phyloP scores from a whole-genome alignment of 768 basidiomycete genomes.

The Calvatia gigantea region DNA sequence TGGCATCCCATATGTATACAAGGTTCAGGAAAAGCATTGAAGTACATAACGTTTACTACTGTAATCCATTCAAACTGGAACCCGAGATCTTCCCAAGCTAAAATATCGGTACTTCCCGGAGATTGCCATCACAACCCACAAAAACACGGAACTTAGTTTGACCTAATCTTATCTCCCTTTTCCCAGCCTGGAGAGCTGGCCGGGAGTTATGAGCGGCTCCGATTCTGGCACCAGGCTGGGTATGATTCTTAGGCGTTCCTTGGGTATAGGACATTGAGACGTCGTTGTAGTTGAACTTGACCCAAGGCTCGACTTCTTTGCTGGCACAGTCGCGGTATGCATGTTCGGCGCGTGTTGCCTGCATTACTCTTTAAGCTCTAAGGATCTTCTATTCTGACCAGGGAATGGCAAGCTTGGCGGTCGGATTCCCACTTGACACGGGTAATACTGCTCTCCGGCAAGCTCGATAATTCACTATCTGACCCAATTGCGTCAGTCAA shows the following conservation, averaged over 20 bases:
- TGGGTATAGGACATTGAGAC: neutral
- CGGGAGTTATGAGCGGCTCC: neutral
- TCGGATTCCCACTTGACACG: conserved; percentile 78
- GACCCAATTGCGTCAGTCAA: conserved; percentile 48
- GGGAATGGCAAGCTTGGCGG: conserved; percentile 64
- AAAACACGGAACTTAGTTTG: neutral
- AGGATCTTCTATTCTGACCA: conserved; percentile 14
- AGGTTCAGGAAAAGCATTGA: no score
- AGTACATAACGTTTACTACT: no score
- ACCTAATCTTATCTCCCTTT: conserved; percentile 4
- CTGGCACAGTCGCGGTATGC: conserved; percentile 63
- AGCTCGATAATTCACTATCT: neutral
- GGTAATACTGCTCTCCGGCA: conserved; percentile 14
- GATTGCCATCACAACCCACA: neutral
- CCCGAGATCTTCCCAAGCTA: neutral
- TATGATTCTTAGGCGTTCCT: neutral
- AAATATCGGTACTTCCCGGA: neutral
- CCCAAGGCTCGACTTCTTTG: conserved; percentile 73
- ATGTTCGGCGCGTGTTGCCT: neutral
- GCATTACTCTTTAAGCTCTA: neutral
- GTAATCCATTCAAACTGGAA: no score
- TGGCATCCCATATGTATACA: no score
- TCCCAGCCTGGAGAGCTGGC: neutral
- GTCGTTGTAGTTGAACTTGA: conserved; percentile 35
- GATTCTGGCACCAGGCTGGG: neutral